Evolutionary conservation across 805 yeast genomes (phyloP), one percentile per base, ranked within the genome.

Genomic region (Yamadazyma akitaensis): DNA sequence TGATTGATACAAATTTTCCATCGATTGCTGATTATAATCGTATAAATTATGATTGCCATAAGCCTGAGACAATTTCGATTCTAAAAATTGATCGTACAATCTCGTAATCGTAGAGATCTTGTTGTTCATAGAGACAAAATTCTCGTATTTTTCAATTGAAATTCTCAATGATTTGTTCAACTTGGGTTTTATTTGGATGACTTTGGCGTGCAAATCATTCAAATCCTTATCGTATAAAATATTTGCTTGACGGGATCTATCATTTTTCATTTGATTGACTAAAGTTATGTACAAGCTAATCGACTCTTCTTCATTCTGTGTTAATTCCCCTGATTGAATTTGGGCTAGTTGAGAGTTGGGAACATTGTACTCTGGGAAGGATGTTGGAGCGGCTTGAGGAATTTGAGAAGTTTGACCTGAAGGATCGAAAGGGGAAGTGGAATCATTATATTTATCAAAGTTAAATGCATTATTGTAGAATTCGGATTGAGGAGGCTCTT

Each of bases 1-100:
- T 17, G 39, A 14, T 17, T 26, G 5, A 33, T n/a, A n/a, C 6
- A 6, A 10, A 5, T 36, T 11, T 6, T 36, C 19, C 13, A 26
- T 35, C 9, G 37, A 39, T 30, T 38, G 41, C n/a, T 42, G 44
- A 21, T 38, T 35, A n/a, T 53, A 37, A 26, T 38, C 32, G 13
- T 53, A 37, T 17, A 55, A 48, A 16, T 53, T 40, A 37, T 68
- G 73, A 46, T 54, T 60, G 6, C 65, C 64, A 53, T 68, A 70
- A 1, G 73, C 75, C 50, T 61, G 58, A 46, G 53, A 59, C 48
- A 70, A 62, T 49, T 69, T 68, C n/a, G 58, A 51, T 49, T 90
- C 96, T 49, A 89, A 70, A 42, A 85, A 74, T 49, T 77, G 79
- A 61, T 89, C 96, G 57, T 89, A 90, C n/a, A 85, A 70, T 50